Base-by-base conservation (phyloP, 257 asterid species). In the Nemophila menziesii region DNA sequence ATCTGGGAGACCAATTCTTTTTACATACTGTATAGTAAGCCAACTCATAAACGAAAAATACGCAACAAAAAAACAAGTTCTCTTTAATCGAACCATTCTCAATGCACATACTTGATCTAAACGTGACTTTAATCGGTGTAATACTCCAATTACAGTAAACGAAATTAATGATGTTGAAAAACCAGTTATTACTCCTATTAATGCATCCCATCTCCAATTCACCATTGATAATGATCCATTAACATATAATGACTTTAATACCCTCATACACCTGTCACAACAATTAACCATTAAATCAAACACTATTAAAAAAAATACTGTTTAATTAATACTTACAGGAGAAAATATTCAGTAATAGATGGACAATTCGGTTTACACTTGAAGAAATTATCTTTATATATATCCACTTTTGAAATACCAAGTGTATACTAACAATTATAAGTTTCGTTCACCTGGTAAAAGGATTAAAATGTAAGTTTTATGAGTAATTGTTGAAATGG, bases 351-450 rank as follows among this genome's bases (percentile, higher is more conserved):
- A 42, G 71, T 43, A 33, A 78, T 73, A 21, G 95, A 80, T 49
- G 95, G 93, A 53, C 78, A 78, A 34, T 76, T 75, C n/a, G 93
- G 79, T 47, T 65, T 81, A 68, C 98, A 89, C 57, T 80, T 60
- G 61, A 84, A 78, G 53, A 84, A 66, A 39, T 87, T 87, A 70
- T 66, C 69, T 40, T 69, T 77, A 48, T 72, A 62, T 39, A 89
- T 78, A 70, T 72, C 64, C 57, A 89, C 93, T 70, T 67, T 78
- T 49, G 95, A 67, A 46, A 80, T 58, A 21, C 95, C 95, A 57
- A 76, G 42, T 17, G 84, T 67, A 61, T 89, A 89, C 95, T 90
- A 76, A 78, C 98, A 89, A 61, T 77, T 74, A 12, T 84, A 89
- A 29, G 95, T 84, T 60, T 62, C 92, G 68, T 89, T 89, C 48